Conservation (phyloP, 2,329 filamentous ascomycete genomes). For the Ceratocystis cubensis region DNA sequence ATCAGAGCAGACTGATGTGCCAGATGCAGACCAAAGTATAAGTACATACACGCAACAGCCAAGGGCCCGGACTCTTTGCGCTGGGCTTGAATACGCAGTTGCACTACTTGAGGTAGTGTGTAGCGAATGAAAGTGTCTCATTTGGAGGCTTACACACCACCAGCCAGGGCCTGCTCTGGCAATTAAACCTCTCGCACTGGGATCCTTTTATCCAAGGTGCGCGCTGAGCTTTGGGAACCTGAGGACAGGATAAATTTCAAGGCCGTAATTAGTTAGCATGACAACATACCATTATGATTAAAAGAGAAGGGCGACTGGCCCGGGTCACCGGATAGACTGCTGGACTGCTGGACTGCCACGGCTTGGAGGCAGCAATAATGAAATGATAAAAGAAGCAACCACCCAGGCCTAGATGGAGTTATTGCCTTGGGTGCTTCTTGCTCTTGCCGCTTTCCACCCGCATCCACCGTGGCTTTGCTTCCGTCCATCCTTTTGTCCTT, state of each 20-base stretch:
- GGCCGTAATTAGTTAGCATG: background rate
- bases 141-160: constrained; percentile 2
- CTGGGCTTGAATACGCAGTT: background rate
- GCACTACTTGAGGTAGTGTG: background rate
- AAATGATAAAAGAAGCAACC: background rate
- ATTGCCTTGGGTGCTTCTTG: background rate
- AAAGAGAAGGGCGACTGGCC: background rate
- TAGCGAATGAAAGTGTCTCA: background rate
- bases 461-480: background rate
- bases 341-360: background rate
- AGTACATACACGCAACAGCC: background rate
- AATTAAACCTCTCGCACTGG: background rate
- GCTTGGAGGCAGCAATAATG: background rate
- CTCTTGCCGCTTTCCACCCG: background rate
- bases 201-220: background rate
- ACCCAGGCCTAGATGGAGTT: background rate
- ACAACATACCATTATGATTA: background rate
- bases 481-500: background rate
- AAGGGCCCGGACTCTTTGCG: background rate
- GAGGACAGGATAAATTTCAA: background rate
- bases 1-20: background rate
- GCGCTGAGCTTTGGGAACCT: background rate
- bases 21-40: background rate
- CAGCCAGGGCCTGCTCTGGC: background rate
- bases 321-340: background rate